These are phyloP conservation scores for Colletotrichum godetiae DNA, from an alignment of 2,329 filamentous ascomycete genomes.

Conservation along the genomic window DNA sequence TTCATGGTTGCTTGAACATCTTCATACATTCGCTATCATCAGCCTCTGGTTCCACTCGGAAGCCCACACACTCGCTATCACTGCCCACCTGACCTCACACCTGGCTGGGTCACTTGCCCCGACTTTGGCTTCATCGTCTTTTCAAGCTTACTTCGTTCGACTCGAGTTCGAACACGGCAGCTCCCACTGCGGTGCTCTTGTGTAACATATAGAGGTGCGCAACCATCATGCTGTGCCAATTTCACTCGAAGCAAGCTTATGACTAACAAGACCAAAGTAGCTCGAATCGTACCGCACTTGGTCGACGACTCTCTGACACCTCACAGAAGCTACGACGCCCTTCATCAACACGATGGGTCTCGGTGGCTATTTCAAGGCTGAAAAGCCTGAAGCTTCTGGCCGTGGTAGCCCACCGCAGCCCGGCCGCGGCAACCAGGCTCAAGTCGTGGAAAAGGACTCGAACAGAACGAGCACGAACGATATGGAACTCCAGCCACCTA, in stretches of 20 bases:
- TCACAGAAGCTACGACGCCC: not conserved
- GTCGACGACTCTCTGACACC: not conserved
- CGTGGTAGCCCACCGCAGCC: conserved; percentile 35
- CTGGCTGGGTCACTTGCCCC: not conserved
- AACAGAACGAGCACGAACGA: conserved; percentile 48
- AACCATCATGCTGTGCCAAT: not conserved
- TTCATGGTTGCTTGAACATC: conserved; percentile 26
- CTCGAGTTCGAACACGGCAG: not conserved
- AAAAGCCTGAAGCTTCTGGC: conserved; percentile 51
- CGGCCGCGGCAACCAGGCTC: conserved; percentile 40
- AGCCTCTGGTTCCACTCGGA: conserved; percentile 27
- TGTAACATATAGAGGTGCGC: conserved; percentile 2
- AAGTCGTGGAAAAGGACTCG: conserved; percentile 51
- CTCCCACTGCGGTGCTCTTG: conserved; percentile 7
- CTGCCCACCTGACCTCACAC: not conserved
- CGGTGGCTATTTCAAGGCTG: conserved; percentile 71
- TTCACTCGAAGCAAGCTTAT: not conserved
- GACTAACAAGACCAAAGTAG: not conserved
- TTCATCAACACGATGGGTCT: conserved; percentile 65
- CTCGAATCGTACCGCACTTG: not conserved
- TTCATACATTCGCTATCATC: conserved; percentile 23
- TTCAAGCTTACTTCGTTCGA: not conserved
- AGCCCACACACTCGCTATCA: conserved; percentile 27
- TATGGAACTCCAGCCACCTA: conserved; percentile 61
- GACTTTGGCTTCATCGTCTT: not conserved